phyloP scores from a whole-genome alignment of 2,329 filamentous ascomycete genomes.

The Fusarium verticillioides region DNA sequence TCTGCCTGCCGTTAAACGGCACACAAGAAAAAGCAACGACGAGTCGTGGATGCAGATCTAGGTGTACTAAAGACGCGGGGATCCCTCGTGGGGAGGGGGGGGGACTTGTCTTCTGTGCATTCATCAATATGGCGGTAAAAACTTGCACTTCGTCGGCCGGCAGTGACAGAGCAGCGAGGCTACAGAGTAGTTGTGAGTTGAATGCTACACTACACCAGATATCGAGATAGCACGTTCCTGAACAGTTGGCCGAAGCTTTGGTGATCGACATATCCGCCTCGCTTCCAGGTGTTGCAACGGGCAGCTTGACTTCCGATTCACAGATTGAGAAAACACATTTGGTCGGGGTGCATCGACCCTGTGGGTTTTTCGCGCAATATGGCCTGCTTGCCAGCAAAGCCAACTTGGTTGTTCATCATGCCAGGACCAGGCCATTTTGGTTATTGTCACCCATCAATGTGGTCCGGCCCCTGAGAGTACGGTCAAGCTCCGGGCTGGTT shows the following conservation, averaged over 20 bases:
- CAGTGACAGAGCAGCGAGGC: background rate
- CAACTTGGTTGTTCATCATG: conserved; percentile 5
- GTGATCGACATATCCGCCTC: conserved; percentile 37
- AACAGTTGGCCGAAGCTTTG: conserved; percentile 37
- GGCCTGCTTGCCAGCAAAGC: conserved; percentile 22
- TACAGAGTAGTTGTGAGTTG: background rate
- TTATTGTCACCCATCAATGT: conserved; percentile 18
- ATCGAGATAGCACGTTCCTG: conserved; percentile 24
- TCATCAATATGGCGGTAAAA: conserved; percentile 17
- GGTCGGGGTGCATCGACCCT: conserved; percentile 11
- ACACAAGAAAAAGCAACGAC: conserved; percentile 18
- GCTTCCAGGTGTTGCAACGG: conserved; percentile 20
- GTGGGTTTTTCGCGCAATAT: conserved; percentile 16
- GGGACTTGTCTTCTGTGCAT: conserved; percentile 5
- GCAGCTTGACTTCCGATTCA: conserved; percentile 12
- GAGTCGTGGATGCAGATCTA: conserved; percentile 23
- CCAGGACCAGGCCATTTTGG: conserved; percentile 26
- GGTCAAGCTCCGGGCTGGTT: conserved; percentile 15
- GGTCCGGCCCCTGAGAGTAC: conserved; percentile 20
- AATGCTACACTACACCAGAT: background rate
- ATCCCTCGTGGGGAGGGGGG: background rate
- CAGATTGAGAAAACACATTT: background rate
- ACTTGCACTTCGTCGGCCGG: background rate
- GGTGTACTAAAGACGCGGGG: conserved; percentile 17
- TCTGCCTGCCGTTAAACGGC: conserved; percentile 3